A percentile compares a stretch with the other conserved stretches of the same genome.
phyloP scores from a whole-genome alignment of 1,284 basidiomycete genomes.

The Cryptococcus sp. region DNA sequence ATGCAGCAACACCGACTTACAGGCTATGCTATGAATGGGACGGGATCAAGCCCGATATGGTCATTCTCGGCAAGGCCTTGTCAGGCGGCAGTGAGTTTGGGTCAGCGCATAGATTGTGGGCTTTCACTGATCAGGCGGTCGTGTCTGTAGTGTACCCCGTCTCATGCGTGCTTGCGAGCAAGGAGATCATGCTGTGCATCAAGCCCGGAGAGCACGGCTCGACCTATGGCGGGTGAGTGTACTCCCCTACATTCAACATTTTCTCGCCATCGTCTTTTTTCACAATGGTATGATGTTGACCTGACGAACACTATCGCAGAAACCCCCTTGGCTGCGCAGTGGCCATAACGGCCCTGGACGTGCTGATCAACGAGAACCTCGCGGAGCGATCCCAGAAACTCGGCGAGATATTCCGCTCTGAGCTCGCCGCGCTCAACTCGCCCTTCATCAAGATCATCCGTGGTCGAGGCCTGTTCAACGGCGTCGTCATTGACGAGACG shows the following conservation, averaged over 20 bases:
- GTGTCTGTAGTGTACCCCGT: slow-evolving; percentile 80
- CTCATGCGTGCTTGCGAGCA: slow-evolving; percentile 86
- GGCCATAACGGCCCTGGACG: slow-evolving; percentile 84
- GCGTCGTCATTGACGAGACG: slow-evolving; percentile 87
- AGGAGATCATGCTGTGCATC: slow-evolving; percentile 91
- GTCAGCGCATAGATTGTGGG: not conserved
- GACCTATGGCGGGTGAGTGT: slow-evolving; percentile 81
- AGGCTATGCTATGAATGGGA: slow-evolving; percentile 90
- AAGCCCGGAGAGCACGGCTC: slow-evolving; percentile 97
- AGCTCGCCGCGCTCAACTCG: slow-evolving; percentile 66
- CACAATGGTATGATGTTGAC: not conserved
- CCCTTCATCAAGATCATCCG: slow-evolving; percentile 74
- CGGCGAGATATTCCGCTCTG: slow-evolving; percentile 77
- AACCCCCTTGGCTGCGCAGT: slow-evolving; percentile 96
- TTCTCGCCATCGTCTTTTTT: slow-evolving; percentile 13
- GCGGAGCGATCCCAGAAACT: slow-evolving; percentile 74
- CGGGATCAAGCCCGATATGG: slow-evolving; percentile 83
- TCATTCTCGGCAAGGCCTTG: slow-evolving; percentile 93
- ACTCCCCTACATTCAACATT: not conserved
- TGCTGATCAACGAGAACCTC: slow-evolving; percentile 83
- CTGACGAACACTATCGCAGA: slow-evolving; percentile 53
- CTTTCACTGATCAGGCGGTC: not conserved
- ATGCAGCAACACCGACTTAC: slow-evolving; percentile 15
- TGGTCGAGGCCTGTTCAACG: slow-evolving; percentile 87
- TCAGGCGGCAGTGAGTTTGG: slow-evolving; percentile 77